A percentile compares a stretch with the other conserved stretches of the same genome.
phyloP scores from a whole-genome alignment of 257 asterid species.

The Scutellaria baicalensis region DNA sequence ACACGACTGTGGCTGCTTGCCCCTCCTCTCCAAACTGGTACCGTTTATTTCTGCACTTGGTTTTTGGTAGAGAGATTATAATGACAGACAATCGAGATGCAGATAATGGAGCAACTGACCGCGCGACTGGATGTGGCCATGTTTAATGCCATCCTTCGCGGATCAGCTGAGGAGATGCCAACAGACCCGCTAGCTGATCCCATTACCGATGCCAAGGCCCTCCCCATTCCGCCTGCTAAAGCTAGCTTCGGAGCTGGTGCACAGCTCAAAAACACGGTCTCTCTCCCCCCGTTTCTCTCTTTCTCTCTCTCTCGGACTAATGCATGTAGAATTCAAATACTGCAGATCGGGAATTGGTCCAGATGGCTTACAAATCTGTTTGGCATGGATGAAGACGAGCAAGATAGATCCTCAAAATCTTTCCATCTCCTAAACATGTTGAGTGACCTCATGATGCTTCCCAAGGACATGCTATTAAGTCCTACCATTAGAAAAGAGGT shows the following conservation, averaged over 20 bases:
- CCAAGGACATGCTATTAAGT: constrained; percentile 69
- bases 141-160: constrained; percentile 82
- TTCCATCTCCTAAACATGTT: constrained; percentile 66
- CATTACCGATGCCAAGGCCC: constrained; percentile 56
- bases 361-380: constrained; percentile 72
- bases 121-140: constrained; percentile 80
- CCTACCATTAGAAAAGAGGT: constrained; percentile 65
- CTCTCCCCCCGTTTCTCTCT: too few species aligned
- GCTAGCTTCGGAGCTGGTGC: constrained; percentile 86
- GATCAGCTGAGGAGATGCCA: constrained; percentile 63
- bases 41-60: background rate
- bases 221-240: constrained; percentile 64
- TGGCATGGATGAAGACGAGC: constrained; percentile 44
- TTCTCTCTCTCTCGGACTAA: too few species aligned
- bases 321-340: background rate
- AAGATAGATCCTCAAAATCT: constrained; percentile 37
- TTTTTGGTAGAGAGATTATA: background rate
- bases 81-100: constrained; percentile 4
- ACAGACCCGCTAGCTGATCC: constrained; percentile 88
- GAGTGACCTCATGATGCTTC: constrained; percentile 89
- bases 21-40: constrained; percentile 71
- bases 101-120: constrained; percentile 80
- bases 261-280: constrained; percentile 61
- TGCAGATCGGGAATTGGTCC: constrained; percentile 79
- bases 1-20: constrained; percentile 80